These are phyloP conservation scores for Trifolium dubium DNA, from an alignment of 306 rosid species.

Conservation along the genomic window DNA sequence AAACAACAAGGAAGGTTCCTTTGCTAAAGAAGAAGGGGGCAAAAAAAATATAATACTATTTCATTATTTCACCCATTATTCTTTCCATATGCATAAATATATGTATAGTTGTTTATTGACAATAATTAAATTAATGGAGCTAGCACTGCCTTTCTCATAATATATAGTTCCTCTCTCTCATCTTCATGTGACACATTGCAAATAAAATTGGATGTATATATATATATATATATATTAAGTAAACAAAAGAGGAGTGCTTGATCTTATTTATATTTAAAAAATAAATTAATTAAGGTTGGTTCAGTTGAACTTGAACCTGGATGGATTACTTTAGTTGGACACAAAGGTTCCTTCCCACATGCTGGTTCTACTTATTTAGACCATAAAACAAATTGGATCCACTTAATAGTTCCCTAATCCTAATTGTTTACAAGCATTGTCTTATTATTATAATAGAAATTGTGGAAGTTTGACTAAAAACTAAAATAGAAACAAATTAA, in stretches of 20 bases:
- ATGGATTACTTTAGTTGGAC: conserved; percentile 34
- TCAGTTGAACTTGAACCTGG: conserved; percentile 34
- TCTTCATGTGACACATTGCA: conserved; percentile 36
- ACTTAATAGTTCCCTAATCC: conserved; percentile 33
- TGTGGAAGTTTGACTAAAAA: conserved; percentile 36
- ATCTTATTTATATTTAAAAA: neutral
- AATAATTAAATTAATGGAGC: conserved; percentile 7
- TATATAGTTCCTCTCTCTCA: conserved; percentile 24
- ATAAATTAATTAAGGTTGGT: conserved; percentile 19
- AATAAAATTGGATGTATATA: neutral
- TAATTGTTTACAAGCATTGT: neutral
- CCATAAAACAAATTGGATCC: conserved; percentile 39
- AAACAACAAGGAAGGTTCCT: conserved; percentile 39
- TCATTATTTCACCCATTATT: neutral
- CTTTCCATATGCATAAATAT: neutral
- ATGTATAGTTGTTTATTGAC: neutral
- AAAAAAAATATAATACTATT: neutral
- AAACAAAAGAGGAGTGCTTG: conserved; percentile 1
- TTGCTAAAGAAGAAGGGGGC: conserved; percentile 29
- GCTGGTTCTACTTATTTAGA: conserved; percentile 44
- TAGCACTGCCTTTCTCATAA: conserved; percentile 25
- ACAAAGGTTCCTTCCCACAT: conserved; percentile 47
- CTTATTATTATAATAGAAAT: conserved; percentile 30
- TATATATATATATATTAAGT: neutral
- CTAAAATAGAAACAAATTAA: conserved; percentile 4